Percentiles rank a stretch among this genome's conserved stretches.
These are phyloP conservation scores for Phytophthora ramorum DNA, from an alignment of 352 stramenopile species.

Conservation along the genomic window DNA sequence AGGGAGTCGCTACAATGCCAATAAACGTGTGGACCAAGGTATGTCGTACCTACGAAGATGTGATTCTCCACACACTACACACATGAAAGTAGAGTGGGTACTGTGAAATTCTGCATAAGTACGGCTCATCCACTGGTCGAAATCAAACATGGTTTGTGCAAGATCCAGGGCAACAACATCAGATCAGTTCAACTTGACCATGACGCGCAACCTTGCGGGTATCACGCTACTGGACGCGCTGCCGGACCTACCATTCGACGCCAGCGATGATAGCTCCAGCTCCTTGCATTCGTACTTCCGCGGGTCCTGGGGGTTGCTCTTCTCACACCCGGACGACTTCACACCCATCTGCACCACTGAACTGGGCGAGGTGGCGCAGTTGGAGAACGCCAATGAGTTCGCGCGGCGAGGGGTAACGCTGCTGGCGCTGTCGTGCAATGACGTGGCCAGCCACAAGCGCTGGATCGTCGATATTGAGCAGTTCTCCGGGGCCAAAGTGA, in stretches of 20 bases:
- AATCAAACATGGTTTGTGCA: too few species aligned
- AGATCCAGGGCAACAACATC: too few species aligned
- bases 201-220: slow-evolving; percentile 44
- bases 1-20: slow-evolving; percentile 15
- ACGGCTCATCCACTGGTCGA: background rate
- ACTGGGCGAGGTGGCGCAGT: slow-evolving; percentile 86
- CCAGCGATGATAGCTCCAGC: slow-evolving; percentile 57
- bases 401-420: slow-evolving; percentile 81
- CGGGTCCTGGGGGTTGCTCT: slow-evolving; percentile 73
- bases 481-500: slow-evolving; percentile 70
- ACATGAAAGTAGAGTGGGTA: slow-evolving; percentile 1
- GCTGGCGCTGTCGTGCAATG: slow-evolving; percentile 83
- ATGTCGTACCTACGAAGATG: slow-evolving; percentile 19
- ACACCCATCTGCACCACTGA: slow-evolving; percentile 95
- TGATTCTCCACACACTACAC: background rate
- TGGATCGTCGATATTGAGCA: slow-evolving; percentile 90
- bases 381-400: slow-evolving; percentile 85
- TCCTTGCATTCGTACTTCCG: slow-evolving; percentile 73
- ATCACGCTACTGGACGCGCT: slow-evolving; percentile 66
- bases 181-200: background rate
- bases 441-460: slow-evolving; percentile 67
- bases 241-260: slow-evolving; percentile 65
- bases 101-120: background rate
- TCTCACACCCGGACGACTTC: slow-evolving; percentile 92
- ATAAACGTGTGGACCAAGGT: slow-evolving; percentile 23